Evolutionary conservation across 2,329 filamentous ascomycete genomes (phyloP).

Genomic region (Botrytis medusae): DNA sequence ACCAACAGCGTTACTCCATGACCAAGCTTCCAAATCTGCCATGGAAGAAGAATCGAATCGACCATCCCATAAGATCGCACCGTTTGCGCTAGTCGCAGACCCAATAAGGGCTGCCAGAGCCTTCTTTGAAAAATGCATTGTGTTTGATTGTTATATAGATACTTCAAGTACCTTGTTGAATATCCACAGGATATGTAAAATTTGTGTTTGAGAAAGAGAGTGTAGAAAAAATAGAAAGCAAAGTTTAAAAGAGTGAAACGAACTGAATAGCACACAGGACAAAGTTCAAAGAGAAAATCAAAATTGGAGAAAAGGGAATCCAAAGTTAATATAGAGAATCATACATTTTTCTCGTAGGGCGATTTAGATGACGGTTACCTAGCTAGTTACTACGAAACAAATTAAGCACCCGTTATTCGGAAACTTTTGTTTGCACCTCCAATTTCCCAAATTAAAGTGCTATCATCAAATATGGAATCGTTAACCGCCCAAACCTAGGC

Average conservation of each 20-base stretch:
- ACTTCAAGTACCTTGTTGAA: constrained; percentile 16
- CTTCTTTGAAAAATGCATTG: constrained; percentile 34
- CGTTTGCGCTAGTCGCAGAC: constrained; percentile 42
- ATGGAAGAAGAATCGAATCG: constrained; percentile 61
- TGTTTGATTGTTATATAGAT: neutral
- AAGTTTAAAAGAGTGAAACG: constrained; percentile 21
- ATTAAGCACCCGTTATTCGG: neutral
- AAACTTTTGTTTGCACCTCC: constrained; percentile 1
- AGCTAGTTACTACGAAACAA: neutral
- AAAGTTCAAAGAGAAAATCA: constrained; percentile 7
- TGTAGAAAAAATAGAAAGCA: constrained; percentile 7
- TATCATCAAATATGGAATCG: constrained; percentile 3
- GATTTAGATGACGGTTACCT: neutral
- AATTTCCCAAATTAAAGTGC: constrained; percentile 24
- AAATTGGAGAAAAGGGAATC: neutral
- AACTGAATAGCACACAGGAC: constrained; percentile 22
- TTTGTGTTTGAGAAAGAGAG: neutral
- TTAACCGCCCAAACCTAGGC: constrained; percentile 9
- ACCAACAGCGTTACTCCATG: constrained; percentile 66
- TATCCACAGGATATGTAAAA: constrained; percentile 13
- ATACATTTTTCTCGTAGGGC: neutral
- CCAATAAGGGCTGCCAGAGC: constrained; percentile 30
- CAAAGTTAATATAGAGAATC: constrained; percentile 1
- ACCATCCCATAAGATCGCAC: constrained; percentile 62
- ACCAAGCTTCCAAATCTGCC: constrained; percentile 60